phyloP scores from a whole-genome alignment of 768 basidiomycete species.

The Rhodotorula graminis region DNA sequence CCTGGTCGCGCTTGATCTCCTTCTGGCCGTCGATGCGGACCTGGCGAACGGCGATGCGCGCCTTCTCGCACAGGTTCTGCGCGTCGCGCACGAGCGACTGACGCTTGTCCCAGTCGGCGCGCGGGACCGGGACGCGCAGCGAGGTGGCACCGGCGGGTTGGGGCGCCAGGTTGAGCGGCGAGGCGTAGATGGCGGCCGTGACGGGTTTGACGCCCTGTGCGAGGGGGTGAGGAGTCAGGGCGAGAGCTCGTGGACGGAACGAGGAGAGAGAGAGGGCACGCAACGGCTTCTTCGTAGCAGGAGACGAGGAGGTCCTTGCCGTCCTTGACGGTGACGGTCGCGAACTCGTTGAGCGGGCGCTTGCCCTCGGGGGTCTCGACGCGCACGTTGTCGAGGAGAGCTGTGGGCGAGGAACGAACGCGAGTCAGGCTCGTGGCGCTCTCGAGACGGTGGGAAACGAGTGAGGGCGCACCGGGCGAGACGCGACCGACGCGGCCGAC shows the following conservation, averaged over 20 bases:
- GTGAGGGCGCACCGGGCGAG: slow-evolving; percentile 15
- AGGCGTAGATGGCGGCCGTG: slow-evolving; percentile 35
- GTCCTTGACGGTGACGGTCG: slow-evolving; percentile 33
- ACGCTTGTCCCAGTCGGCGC: slow-evolving; percentile 31
- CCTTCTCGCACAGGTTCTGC: slow-evolving; percentile 30
- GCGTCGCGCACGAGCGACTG: slow-evolving; percentile 32
- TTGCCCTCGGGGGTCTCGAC: slow-evolving; percentile 32
- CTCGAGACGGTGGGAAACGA: too few species aligned
- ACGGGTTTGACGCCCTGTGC: slow-evolving; percentile 28
- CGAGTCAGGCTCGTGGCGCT: not conserved
- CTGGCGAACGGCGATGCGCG: slow-evolving; percentile 23
- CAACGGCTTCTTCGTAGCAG: slow-evolving; percentile 35
- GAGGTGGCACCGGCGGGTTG: slow-evolving; percentile 22
- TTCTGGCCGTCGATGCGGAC: slow-evolving; percentile 35
- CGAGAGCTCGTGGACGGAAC: not conserved
- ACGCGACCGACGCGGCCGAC: slow-evolving; percentile 33
- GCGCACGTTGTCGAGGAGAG: slow-evolving; percentile 23
- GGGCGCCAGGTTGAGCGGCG: slow-evolving; percentile 29
- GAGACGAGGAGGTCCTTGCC: slow-evolving; percentile 36
- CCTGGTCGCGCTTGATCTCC: slow-evolving; percentile 36
- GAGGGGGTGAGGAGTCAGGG: not conserved
- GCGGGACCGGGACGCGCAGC: slow-evolving; percentile 29
- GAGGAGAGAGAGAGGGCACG: not conserved
- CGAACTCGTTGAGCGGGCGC: slow-evolving; percentile 34
- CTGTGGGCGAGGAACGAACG: not conserved